Evolutionary conservation across 169 alveolate species (phyloP), one percentile per base, ranked within the genome.

Genomic region (Plasmodium ovale): DNA sequence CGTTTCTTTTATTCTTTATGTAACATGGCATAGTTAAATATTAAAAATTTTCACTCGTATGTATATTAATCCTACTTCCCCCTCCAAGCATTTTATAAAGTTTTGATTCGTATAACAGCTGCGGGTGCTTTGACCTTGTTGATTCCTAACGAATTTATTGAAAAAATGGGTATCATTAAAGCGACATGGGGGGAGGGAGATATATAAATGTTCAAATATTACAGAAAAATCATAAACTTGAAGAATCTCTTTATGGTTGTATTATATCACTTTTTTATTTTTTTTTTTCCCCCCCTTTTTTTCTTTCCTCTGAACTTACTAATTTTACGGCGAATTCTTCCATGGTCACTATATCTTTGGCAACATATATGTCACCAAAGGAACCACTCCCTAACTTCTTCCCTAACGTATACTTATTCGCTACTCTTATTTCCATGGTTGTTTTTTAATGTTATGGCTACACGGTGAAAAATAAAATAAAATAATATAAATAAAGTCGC

Each of bases 321-420:
- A 98, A 91, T 91, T 98, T 98, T 53, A 98, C 96, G 19, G 99
- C 99, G 12, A 97, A 99, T 79, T 98, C 99, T 91, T 98, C 99
- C 56, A 98, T 98, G 10, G 98, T 98, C 35, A 96, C 92, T 44
- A 97, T 96, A 91, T 98, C 98, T 10, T 97, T 95, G 12, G 99
- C 99, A 68, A 96, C 95, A 94, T 97, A 98, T 65, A 99, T 98
- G 87, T 98, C 99, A 47, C 99, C 99, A 94, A 98, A 99, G 33
- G 99, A 96, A n/a, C 99, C 99, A 89, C 98, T 95, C 51, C 99
- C 99, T 65, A 99, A 97, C 94, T 98, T 98, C 88, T 98, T 97
- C 56, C 99, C 99, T 82, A 98, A 94, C 82, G 99, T 97, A 94
- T 96, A 98, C 93, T 97, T 97, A 72, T 98, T 98, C 72, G 99